phyloP scores from a whole-genome alignment of 192 early-diverging fungal genomes.

The Backusella mclennaniae region DNA sequence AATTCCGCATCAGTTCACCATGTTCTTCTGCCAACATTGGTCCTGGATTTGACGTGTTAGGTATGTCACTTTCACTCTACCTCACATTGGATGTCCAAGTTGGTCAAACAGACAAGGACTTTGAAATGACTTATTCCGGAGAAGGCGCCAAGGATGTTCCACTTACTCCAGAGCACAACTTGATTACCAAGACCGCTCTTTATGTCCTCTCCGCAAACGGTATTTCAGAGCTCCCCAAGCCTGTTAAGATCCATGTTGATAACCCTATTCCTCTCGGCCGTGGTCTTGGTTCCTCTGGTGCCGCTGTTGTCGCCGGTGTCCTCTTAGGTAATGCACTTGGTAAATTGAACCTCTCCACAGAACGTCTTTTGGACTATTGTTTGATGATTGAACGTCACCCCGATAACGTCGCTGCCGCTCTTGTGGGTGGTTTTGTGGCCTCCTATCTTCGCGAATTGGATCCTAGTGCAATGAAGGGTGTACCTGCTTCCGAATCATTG shows the following conservation, averaged over 20 bases:
- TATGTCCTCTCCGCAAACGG: constrained; percentile 81
- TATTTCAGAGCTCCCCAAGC: constrained; percentile 55
- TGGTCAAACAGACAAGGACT: constrained; percentile 2
- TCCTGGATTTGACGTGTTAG: constrained; percentile 96
- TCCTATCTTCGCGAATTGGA: constrained; percentile 71
- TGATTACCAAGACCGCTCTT: constrained; percentile 91
- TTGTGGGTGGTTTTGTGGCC: constrained; percentile 94
- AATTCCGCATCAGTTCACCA: constrained; percentile 79
- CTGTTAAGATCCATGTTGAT: constrained; percentile 70
- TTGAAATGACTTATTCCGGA: constrained; percentile 60
- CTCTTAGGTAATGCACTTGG: constrained; percentile 77
- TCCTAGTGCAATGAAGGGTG: constrained; percentile 39
- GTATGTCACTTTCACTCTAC: constrained; percentile 86
- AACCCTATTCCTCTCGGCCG: constrained; percentile 96
- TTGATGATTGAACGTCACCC: constrained; percentile 96
- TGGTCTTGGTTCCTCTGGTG: constrained; percentile 94
- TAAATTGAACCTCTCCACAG: constrained; percentile 60
- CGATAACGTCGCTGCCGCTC: constrained; percentile 93
- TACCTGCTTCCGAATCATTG: constrained; percentile 51
- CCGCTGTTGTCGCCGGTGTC: constrained; percentile 94
- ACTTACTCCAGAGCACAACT: constrained; percentile 74
- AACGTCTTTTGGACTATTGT: constrained; percentile 89
- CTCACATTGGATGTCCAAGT: constrained; percentile 64
- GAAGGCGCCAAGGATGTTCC: constrained; percentile 77
- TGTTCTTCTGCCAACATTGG: constrained; percentile 98